Percentiles rank a stretch among this genome's conserved stretches.
Conservation (phyloP, 345 rosid genomes). For the Gossypium bickii region DNA sequence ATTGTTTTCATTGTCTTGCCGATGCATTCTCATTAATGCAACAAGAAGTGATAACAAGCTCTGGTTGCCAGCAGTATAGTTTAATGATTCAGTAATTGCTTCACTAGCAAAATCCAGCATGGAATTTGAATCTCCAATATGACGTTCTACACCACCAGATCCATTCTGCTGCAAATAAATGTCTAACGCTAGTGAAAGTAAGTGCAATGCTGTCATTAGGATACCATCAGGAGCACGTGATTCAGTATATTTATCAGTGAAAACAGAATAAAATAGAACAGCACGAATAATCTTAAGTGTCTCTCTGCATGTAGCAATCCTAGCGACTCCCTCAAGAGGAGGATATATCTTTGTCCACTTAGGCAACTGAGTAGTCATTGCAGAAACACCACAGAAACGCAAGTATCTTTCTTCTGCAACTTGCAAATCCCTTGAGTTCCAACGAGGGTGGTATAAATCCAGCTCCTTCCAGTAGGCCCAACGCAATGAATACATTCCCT, state of each 20-base stretch:
- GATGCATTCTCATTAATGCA: slow-evolving; percentile 62
- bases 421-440: slow-evolving; percentile 89
- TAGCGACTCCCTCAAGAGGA: slow-evolving; percentile 64
- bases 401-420: slow-evolving; percentile 90
- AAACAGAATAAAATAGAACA: slow-evolving; percentile 65
- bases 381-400: slow-evolving; percentile 65
- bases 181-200: slow-evolving; percentile 74
- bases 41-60: slow-evolving; percentile 91
- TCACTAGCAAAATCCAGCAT: slow-evolving; percentile 58
- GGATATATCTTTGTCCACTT: slow-evolving; percentile 72
- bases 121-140: slow-evolving; percentile 36
- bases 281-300: slow-evolving; percentile 66
- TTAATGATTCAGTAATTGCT: slow-evolving; percentile 48
- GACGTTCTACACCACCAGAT: slow-evolving; percentile 25
- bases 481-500: slow-evolving; percentile 85
- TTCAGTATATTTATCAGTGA: slow-evolving; percentile 47
- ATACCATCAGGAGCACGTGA: slow-evolving; percentile 75
- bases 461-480: slow-evolving; percentile 85
- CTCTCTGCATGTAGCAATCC: slow-evolving; percentile 69
- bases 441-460: slow-evolving; percentile 90
- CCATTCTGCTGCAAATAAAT: slow-evolving; percentile 55
- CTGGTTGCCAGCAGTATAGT: slow-evolving; percentile 46
- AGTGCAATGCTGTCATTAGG: slow-evolving; percentile 70
- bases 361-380: slow-evolving; percentile 81
- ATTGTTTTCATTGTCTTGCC: slow-evolving; percentile 38